Conservation (phyloP, 225 moss, liverwort and hornwort genomes). For the Rhytidiadelphus loreus region DNA sequence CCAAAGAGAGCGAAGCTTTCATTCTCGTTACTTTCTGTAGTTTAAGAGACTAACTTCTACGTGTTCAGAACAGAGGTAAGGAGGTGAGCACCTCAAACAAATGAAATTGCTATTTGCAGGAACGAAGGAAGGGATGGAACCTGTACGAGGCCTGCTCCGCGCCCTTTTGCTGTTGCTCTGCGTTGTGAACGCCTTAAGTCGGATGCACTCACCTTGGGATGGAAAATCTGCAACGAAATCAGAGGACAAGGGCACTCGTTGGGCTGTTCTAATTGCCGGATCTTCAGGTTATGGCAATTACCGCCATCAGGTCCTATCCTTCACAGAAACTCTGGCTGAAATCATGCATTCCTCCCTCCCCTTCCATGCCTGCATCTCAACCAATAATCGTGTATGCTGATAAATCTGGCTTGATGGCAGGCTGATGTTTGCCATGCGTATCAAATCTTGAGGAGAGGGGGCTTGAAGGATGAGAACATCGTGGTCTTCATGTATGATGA, state of each 20-base stretch:
- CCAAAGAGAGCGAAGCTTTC: not conserved
- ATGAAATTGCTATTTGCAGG: not conserved
- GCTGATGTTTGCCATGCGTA: constrained; percentile 61
- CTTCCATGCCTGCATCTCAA: not conserved
- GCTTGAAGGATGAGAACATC: constrained; percentile 50
- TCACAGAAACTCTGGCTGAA: not conserved
- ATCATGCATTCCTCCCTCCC: not conserved
- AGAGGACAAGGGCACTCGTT: constrained; percentile 8
- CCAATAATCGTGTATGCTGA: not conserved
- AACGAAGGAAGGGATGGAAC: constrained; percentile 6
- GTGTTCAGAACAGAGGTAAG: not conserved
- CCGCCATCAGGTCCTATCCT: constrained; percentile 27
- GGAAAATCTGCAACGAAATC: not conserved
- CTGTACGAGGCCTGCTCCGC: not conserved
- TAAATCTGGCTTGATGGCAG: not conserved
- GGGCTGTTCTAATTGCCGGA: constrained; percentile 48
- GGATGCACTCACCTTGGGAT: constrained; percentile 8
- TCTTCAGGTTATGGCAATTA: constrained; percentile 31
- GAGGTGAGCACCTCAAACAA: not conserved
- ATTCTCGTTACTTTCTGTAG: not conserved
- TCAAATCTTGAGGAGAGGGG: constrained; percentile 36
- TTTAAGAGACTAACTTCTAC: not conserved
- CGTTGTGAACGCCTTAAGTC: not conserved
- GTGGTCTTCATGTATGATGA: constrained; percentile 59
- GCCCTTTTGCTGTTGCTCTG: constrained; percentile 9